phyloP scores from a whole-genome alignment of 192 early-diverging fungal genomes.

The Irineochytrium annulatum region DNA sequence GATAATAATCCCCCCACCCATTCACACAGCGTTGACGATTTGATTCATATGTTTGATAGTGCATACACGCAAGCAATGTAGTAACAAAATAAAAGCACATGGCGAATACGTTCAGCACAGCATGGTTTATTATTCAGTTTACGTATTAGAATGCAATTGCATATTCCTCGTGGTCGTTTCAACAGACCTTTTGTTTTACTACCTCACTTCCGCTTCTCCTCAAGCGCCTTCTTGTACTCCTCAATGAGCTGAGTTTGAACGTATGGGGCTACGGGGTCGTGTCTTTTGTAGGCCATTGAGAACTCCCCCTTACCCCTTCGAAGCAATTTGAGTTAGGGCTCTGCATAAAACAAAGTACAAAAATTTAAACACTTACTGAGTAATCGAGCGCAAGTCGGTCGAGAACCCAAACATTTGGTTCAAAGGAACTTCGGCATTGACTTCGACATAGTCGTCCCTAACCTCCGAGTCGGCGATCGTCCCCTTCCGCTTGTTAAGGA shows the following conservation, averaged over 20 bases:
- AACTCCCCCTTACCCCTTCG: slow-evolving; percentile 96
- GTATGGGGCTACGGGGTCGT: slow-evolving; percentile 64
- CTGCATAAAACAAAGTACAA: background rate
- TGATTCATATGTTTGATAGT: too few relatives aligned
- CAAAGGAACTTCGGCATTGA: slow-evolving; percentile 82
- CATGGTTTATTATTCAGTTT: too few relatives aligned
- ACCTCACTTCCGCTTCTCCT: slow-evolving; percentile 15
- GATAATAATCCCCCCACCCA: too few relatives aligned
- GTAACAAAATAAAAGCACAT: too few relatives aligned
- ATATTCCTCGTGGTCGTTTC: too few relatives aligned
- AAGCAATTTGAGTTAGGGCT: background rate
- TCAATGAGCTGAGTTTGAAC: slow-evolving; percentile 84
- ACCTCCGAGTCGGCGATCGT: slow-evolving; percentile 90
- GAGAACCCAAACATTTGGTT: slow-evolving; percentile 99
- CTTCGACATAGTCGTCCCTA: slow-evolving; percentile 86
- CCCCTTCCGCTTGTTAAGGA: slow-evolving; percentile 96
- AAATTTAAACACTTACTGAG: slow-evolving; percentile 36
- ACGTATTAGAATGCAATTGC: too few relatives aligned
- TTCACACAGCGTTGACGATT: too few relatives aligned
- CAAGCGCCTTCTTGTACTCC: slow-evolving; percentile 67
- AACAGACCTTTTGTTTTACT: background rate
- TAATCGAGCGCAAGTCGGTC: slow-evolving; percentile 85
- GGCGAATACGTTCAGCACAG: too few relatives aligned
- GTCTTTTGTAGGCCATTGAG: slow-evolving; percentile 93
- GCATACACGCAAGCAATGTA: too few relatives aligned